phyloP scores from a whole-genome alignment of 2,329 filamentous ascomycete species.

The Exophiala dermatitidis region DNA sequence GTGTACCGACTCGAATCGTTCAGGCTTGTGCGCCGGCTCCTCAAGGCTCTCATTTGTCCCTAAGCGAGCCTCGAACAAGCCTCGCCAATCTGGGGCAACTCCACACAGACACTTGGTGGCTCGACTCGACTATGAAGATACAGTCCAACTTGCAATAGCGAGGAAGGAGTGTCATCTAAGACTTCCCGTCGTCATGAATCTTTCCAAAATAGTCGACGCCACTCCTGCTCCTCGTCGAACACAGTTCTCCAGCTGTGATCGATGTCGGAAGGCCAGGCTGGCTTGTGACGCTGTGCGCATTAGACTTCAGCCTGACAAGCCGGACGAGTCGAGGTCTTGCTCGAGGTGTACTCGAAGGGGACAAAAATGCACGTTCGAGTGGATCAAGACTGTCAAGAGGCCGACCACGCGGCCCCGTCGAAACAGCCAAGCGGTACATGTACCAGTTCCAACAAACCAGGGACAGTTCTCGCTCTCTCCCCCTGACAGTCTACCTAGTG shows the following conservation, averaged over 20 bases:
- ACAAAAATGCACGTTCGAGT: constrained; percentile 23
- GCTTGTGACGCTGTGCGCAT: constrained; percentile 28
- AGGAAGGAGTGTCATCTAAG: no score
- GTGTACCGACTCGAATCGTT: no score
- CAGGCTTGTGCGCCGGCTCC: no score
- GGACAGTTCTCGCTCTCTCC: constrained; percentile 1
- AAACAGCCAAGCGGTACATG: neutral
- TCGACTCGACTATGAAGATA: no score
- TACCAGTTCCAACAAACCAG: neutral
- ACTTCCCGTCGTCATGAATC: neutral
- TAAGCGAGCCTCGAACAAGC: no score
- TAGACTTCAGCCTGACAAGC: constrained; percentile 18
- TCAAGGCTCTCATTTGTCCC: no score
- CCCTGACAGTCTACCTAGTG: neutral
- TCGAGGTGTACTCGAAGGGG: constrained; percentile 24
- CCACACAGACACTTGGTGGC: no score
- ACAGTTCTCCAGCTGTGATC: constrained; percentile 34
- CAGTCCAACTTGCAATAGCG: no score
- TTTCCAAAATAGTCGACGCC: neutral
- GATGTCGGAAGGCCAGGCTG: constrained; percentile 30
- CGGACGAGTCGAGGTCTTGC: constrained; percentile 22
- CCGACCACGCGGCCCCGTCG: constrained; percentile 1
- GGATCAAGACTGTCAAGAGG: constrained; percentile 12
- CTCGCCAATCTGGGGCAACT: no score
- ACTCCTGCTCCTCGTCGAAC: constrained; percentile 18